Evolutionary conservation across 1,284 basidiomycete species (phyloP), one percentile per base, ranked within the genome.

Genomic region (Agroathelia rolfsii): DNA sequence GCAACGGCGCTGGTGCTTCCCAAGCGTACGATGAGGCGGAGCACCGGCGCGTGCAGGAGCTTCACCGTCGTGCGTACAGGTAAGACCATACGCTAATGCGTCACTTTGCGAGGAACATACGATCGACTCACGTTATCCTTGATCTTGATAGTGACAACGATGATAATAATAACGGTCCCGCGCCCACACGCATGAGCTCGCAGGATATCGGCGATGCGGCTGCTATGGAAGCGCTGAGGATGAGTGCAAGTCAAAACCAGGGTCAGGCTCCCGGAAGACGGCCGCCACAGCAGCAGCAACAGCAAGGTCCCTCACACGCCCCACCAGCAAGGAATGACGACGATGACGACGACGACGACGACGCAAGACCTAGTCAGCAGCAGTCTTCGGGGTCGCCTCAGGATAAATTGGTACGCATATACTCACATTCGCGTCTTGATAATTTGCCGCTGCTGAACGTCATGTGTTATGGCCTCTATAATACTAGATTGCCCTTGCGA

Each of bases 41-140:
- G n/a, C n/a, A n/a, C n/a, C n/a, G n/a, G n/a, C n/a, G n/a, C n/a
- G n/a, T n/a, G n/a, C n/a, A n/a, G n/a, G n/a, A n/a, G 76, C 64
- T 10, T 61, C 66, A 0, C 89, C 90, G 48, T 94, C 89, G 41
- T 93, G 88, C 5, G 94, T 75, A 9, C 72, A 78, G 0, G 84
- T 89, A 30, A 95, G 53, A 3, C 90, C 90, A 28, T 74, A 69
- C 2, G 68, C 61, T 10, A 89, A 59, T 0, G 81, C 86, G 45
- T 85, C 77, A n/a, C n/a, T n/a, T n/a, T n/a, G n/a, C n/a, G n/a
- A n/a, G n/a, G n/a, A n/a, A n/a, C n/a, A n/a, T n/a, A n/a, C n/a
- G n/a, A n/a, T n/a, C n/a, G n/a, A n/a, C n/a, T n/a, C n/a, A n/a
- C n/a, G n/a, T n/a, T n/a, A n/a, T n/a, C n/a, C n/a, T n/a, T n/a